Evolutionary conservation across 2,329 filamentous ascomycete species (phyloP).

Genomic region (Zymoseptoria tritici): DNA sequence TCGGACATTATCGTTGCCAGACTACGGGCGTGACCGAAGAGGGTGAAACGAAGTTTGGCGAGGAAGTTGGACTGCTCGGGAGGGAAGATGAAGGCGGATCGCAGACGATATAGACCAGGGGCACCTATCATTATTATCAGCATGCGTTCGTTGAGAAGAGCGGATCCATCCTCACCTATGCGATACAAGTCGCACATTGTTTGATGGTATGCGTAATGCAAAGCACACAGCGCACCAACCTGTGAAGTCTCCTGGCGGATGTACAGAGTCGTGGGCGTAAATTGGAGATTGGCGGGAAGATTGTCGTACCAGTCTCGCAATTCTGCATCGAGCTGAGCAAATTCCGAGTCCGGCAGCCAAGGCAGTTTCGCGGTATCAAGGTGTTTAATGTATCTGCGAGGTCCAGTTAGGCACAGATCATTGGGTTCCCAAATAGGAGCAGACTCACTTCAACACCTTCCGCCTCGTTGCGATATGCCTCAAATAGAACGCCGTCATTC

Average conservation of each 20-base stretch:
- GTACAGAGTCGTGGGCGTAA: constrained; percentile 19
- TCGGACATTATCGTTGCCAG: constrained; percentile 19
- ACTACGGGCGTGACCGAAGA: constrained; percentile 18
- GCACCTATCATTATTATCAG: constrained; percentile 2
- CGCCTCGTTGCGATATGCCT: constrained; percentile 18
- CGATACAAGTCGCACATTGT: constrained; percentile 22
- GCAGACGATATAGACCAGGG: constrained; percentile 18
- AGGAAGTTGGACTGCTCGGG: constrained; percentile 18
- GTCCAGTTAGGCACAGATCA: background rate
- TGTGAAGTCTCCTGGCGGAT: constrained; percentile 21
- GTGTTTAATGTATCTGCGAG: constrained; percentile 18
- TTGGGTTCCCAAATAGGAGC: background rate
- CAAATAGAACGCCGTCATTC: constrained; percentile 20
- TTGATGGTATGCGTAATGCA: constrained; percentile 21
- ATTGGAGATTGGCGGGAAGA: constrained; percentile 19
- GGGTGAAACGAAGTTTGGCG: constrained; percentile 14
- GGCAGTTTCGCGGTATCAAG: constrained; percentile 17
- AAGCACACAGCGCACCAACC: constrained; percentile 16
- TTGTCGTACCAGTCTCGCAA: constrained; percentile 19
- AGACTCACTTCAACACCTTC: constrained; percentile 16
- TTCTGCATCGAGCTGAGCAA: constrained; percentile 18
- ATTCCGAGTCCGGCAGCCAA: constrained; percentile 19
- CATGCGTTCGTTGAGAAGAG: background rate
- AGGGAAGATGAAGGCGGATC: constrained; percentile 15
- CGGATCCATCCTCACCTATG: constrained; percentile 2